A percentile compares a stretch with the other conserved stretches of the same genome.
Evolutionary conservation across 306 rosid species (phyloP).

Genomic region (Lotus japonicus): DNA sequence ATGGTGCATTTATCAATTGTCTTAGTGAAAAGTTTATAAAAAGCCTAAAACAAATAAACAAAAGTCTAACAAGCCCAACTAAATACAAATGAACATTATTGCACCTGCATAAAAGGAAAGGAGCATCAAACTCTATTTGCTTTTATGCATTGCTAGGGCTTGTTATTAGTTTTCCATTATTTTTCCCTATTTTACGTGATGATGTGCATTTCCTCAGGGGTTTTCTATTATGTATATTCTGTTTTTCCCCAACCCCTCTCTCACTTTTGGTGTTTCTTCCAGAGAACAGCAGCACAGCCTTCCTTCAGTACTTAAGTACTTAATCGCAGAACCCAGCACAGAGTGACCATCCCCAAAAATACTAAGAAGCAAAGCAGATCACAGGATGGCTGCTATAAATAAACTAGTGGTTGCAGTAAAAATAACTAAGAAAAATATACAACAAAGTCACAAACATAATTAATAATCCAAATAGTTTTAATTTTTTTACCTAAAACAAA

Average conservation of each 20-base stretch:
- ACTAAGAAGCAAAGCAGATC: background rate
- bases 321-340: background rate
- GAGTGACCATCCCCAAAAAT: background rate
- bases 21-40: background rate
- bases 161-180: background rate
- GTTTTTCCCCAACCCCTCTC: background rate
- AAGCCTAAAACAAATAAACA: background rate
- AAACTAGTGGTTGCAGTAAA: background rate
- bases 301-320: background rate
- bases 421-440: background rate
- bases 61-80: background rate
- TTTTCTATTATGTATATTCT: background rate
- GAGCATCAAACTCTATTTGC: background rate
- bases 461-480: background rate
- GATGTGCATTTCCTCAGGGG: background rate
- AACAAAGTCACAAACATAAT: background rate
- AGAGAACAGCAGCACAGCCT: background rate
- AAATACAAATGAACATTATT: background rate
- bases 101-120: background rate
- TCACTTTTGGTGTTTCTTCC: background rate
- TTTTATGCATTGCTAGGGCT: background rate
- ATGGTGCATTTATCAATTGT: background rate
- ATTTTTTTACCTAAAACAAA: background rate
- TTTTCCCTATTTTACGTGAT: background rate
- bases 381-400: background rate